A percentile compares a stretch with the other conserved stretches of the same genome.
These are phyloP conservation scores for Pyricularia pennisetigena DNA, from an alignment of 2,329 filamentous ascomycete genomes.

Conservation along the genomic window DNA sequence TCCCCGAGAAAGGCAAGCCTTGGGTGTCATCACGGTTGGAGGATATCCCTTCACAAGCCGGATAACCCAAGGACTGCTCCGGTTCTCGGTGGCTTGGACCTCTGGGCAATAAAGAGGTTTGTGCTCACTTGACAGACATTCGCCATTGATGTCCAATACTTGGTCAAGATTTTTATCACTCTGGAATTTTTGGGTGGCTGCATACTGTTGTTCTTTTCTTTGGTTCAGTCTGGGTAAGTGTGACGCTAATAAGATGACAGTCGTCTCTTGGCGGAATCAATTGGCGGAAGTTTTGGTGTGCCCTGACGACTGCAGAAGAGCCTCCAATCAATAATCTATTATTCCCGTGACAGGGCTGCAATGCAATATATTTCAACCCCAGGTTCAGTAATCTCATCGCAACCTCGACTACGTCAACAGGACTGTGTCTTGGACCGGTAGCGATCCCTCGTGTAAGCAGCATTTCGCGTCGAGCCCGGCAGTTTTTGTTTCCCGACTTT, in stretches of 20 bases:
- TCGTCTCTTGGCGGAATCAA: neutral
- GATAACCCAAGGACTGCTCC: neutral
- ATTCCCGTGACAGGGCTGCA: neutral
- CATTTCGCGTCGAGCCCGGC: neutral
- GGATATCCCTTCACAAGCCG: neutral
- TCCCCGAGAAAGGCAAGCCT: neutral
- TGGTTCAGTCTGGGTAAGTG: neutral
- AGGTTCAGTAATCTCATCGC: neutral
- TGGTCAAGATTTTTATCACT: neutral
- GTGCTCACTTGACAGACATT: neutral
- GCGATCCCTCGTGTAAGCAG: neutral
- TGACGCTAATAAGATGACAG: neutral
- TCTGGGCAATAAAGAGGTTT: neutral
- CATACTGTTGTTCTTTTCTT: neutral
- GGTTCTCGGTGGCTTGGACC: neutral
- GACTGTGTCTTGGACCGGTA: neutral
- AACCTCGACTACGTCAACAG: neutral
- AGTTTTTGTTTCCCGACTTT: neutral
- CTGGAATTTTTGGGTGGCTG: neutral
- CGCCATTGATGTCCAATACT: neutral
- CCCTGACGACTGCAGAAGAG: neutral
- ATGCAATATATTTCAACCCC: neutral
- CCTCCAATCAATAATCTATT: neutral
- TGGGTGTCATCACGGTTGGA: neutral
- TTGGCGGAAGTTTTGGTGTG: neutral